Percentiles rank a stretch among this genome's conserved stretches.
phyloP scores from a whole-genome alignment of 2,329 filamentous ascomycete genomes.

The Calonectria naviculata region DNA sequence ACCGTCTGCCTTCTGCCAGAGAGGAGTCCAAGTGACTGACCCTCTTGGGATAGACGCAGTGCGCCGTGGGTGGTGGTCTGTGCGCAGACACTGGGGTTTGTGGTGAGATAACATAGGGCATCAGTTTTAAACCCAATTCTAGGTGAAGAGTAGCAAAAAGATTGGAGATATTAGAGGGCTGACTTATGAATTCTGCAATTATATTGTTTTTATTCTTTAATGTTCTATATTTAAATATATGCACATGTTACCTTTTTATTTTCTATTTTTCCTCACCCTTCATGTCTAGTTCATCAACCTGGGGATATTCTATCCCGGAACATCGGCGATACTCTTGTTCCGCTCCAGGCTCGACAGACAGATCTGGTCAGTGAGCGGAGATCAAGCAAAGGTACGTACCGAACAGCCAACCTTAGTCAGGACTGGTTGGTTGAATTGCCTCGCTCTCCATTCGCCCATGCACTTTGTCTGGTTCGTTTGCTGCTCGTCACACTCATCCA shows the following conservation, averaged over 20 bases:
- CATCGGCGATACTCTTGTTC: constrained; percentile 37
- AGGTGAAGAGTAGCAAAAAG: no score
- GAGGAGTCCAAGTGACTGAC: constrained; percentile 5
- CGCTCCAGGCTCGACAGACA: constrained; percentile 23
- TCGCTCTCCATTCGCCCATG: constrained; percentile 44
- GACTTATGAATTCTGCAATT: neutral
- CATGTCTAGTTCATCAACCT: neutral
- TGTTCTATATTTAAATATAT: neutral
- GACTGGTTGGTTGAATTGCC: constrained; percentile 42
- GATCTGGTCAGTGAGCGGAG: neutral
- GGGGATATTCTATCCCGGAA: constrained; percentile 12
- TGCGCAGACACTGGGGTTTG: constrained; percentile 19
- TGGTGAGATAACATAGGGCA: neutral
- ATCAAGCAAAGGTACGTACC: constrained; percentile 6
- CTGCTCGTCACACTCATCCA: constrained; percentile 38
- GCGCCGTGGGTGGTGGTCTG: constrained; percentile 31
- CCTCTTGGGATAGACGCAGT: constrained; percentile 15
- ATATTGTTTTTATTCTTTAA: neutral
- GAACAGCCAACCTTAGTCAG: constrained; percentile 28
- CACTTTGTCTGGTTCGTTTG: constrained; percentile 10
- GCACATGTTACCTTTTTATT: neutral
- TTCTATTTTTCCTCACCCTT: neutral
- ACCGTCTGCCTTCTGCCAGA: constrained; percentile 25
- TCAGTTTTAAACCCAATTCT: constrained; percentile 24
- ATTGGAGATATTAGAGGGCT: neutral